Base-by-base conservation (phyloP, 176 grass and related monocot species). In the Aegilops tauschii region DNA sequence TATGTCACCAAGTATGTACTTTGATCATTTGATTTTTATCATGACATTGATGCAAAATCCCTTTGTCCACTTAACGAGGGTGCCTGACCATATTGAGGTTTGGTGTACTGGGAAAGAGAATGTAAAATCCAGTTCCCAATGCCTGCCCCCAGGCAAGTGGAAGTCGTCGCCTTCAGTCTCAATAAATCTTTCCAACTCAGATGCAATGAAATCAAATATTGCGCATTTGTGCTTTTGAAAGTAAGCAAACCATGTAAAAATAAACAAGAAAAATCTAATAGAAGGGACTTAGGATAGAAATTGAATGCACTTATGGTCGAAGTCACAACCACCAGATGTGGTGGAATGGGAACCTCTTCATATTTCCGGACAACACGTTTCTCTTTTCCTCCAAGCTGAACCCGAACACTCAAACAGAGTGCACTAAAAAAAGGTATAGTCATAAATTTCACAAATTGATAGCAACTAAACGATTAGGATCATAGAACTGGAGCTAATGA, bases 101-200 rank as follows among this genome's bases (percentile, higher is more conserved):
- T 97, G 95, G 85, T 94, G 86, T 76, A 97, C 92, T 6, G 92
- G 95, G 84, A 97, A 97, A 86, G 95, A 97, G 77, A 97, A 97
- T 42, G 95, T 97, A 86, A 97, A 94, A 47, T 92, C 95, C 20
- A 97, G 67, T 89, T 97, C 95, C 73, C 95, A 92, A 62, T 94
- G 90, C 76, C 82, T 94, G 32, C 95, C 92, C 68, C 84, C 84
- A 64, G 86, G 92, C 56, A 94, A 88, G 80, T 94, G 92, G 75
- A 94, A 92, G 62, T 83, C 88, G 44, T 87, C 90, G 62, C 95
- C 90, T 87, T 94, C 95, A 77, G 95, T 92, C 44, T 81, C 82
- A 34, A 97, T 90, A 82, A 97, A 97, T 4, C 85, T 91, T 82
- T 87, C 90, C 66, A 97, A 34, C 65, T 89, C 86, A 69, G 88